Evolutionary conservation across 2,329 filamentous ascomycete genomes (phyloP).

Genomic region (Aureobasidium sp.): DNA sequence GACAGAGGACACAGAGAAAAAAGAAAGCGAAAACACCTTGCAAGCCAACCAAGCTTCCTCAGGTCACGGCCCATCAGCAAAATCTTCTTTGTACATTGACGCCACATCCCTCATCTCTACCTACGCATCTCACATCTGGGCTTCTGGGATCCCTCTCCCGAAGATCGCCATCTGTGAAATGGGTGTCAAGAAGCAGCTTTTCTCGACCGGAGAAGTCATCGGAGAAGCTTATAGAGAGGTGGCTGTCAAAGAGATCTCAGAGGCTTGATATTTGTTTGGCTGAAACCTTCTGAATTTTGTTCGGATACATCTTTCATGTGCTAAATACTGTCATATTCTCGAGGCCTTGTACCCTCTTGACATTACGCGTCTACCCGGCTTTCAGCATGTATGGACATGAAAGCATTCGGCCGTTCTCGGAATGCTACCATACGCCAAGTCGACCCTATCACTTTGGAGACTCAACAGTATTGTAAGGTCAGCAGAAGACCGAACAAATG

Average conservation of each 20-base stretch:
- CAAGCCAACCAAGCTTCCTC: constrained; percentile 16
- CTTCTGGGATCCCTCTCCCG: constrained; percentile 57
- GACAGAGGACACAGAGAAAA: not conserved
- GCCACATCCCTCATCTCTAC: constrained; percentile 37
- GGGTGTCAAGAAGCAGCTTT: constrained; percentile 64
- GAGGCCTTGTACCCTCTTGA: too few relatives aligned
- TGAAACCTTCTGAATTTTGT: too few relatives aligned
- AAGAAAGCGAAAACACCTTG: not conserved
- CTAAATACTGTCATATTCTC: too few relatives aligned
- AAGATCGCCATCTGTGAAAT: constrained; percentile 74
- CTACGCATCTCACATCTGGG: constrained; percentile 63
- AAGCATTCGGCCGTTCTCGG: too few relatives aligned
- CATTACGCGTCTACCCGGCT: too few relatives aligned
- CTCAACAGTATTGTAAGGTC: too few relatives aligned
- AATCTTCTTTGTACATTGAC: constrained; percentile 34
- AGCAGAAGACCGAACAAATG: too few relatives aligned
- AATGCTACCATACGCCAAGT: too few relatives aligned
- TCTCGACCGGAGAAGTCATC: constrained; percentile 40
- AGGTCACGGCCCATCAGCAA: constrained; percentile 28
- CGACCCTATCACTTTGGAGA: too few relatives aligned
- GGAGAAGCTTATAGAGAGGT: constrained; percentile 47
- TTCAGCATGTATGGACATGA: too few relatives aligned
- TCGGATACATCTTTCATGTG: too few relatives aligned
- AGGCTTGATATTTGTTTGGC: too few relatives aligned
- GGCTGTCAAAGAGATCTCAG: constrained; percentile 18